Percentiles rank a stretch among this genome's conserved stretches.
These are phyloP conservation scores for Butyriboletus regius DNA, from an alignment of 1,284 basidiomycete genomes.

Conservation along the genomic window DNA sequence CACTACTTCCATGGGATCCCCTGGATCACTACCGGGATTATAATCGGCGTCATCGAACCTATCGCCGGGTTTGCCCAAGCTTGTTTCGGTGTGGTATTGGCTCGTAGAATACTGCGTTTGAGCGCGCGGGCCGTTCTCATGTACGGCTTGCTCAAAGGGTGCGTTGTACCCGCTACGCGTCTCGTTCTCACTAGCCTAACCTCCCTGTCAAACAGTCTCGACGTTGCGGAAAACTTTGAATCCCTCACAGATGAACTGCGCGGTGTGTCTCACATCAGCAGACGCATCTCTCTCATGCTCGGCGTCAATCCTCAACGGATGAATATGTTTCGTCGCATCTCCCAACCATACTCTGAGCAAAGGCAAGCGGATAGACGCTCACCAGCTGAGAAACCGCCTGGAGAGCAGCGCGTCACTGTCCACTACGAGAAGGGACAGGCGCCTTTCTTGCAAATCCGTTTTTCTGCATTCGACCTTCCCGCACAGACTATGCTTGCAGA, in stretches of 20 bases:
- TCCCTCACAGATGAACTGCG: slow-evolving; percentile 35
- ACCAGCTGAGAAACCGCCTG: slow-evolving; percentile 13
- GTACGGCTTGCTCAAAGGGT: slow-evolving; percentile 62
- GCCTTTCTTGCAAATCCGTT: slow-evolving; percentile 55
- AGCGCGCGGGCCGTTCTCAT: slow-evolving; percentile 48
- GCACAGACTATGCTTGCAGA: slow-evolving; percentile 32
- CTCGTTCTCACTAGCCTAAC: not conserved
- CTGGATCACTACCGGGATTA: slow-evolving; percentile 55
- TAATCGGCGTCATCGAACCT: slow-evolving; percentile 58
- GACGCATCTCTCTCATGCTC: slow-evolving; percentile 35
- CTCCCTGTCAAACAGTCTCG: slow-evolving; percentile 32
- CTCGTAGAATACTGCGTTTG: slow-evolving; percentile 53
- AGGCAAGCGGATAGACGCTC: not conserved
- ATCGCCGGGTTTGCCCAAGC: slow-evolving; percentile 54
- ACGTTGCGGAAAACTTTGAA: slow-evolving; percentile 41
- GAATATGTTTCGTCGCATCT: slow-evolving; percentile 40
- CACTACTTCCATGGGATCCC: slow-evolving; percentile 53
- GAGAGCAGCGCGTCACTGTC: slow-evolving; percentile 48
- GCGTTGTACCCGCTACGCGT: slow-evolving; percentile 14
- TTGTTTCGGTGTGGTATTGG: slow-evolving; percentile 46
- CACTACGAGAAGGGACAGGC: slow-evolving; percentile 42
- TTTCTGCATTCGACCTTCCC: slow-evolving; percentile 50
- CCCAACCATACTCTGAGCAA: slow-evolving; percentile 27
- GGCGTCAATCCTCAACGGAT: slow-evolving; percentile 48
- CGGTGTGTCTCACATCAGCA: slow-evolving; percentile 17